phyloP scores from a whole-genome alignment of 371 early-diverging fungal genomes.

The Conidiobolus incongruus region DNA sequence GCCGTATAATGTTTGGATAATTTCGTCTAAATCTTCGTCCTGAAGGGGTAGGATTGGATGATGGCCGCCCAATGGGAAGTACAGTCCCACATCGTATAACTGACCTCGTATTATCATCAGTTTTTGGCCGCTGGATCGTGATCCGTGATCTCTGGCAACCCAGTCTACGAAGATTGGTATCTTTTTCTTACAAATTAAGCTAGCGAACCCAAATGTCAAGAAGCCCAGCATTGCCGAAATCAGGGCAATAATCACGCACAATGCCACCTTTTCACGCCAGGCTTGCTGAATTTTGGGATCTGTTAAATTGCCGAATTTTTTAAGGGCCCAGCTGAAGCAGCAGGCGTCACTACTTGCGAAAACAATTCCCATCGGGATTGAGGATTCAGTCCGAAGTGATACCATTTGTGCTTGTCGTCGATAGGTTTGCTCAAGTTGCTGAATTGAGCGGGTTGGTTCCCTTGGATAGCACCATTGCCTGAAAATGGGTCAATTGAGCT shows the following conservation, averaged over 20 bases:
- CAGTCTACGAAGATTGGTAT: slow-evolving; percentile 6
- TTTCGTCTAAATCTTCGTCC: slow-evolving; percentile 5
- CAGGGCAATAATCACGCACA: slow-evolving; percentile 32
- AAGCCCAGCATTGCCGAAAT: slow-evolving; percentile 26
- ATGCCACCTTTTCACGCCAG: slow-evolving; percentile 68
- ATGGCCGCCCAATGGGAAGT: slow-evolving; percentile 10
- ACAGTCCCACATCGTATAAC: slow-evolving; percentile 12
- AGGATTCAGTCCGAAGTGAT: neutral
- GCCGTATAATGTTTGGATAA: slow-evolving; percentile 8
- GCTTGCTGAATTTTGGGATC: slow-evolving; percentile 25
- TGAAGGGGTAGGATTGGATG: slow-evolving; percentile 7
- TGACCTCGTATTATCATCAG: slow-evolving; percentile 11
- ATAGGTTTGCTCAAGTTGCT: neutral
- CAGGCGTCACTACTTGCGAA: slow-evolving; percentile 10
- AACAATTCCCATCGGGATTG: slow-evolving; percentile 10
- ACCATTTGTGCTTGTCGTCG: neutral
- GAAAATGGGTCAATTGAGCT: no score
- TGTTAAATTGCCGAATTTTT: slow-evolving; percentile 14
- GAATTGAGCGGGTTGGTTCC: neutral
- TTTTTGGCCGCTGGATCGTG: neutral
- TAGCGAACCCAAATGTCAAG: slow-evolving; percentile 30
- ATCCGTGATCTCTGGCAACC: slow-evolving; percentile 5
- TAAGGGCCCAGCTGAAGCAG: slow-evolving; percentile 6
- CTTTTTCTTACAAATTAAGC: slow-evolving; percentile 12
- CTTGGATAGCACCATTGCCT: neutral